Evolutionary conservation across 352 stramenopile genomes (phyloP).

Genomic region (Phytophthora meadii): DNA sequence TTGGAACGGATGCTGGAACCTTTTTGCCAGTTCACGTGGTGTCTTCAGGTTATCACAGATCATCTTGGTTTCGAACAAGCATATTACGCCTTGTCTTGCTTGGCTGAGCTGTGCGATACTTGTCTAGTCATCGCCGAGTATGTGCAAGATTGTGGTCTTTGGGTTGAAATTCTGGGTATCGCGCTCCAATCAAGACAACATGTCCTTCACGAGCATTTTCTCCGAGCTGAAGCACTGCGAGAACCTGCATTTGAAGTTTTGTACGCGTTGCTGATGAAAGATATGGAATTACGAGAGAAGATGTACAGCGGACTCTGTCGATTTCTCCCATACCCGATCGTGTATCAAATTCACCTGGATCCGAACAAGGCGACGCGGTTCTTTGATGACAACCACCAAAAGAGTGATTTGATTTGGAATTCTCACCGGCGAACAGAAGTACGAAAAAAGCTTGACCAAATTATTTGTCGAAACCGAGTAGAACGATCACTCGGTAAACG

Average conservation of each 20-base stretch:
- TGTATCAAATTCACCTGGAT: constrained; percentile 87
- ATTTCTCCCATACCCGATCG: constrained; percentile 82
- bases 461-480: constrained; percentile 80
- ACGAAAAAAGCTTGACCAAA: constrained; percentile 74
- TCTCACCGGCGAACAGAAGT: constrained; percentile 78
- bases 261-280: constrained; percentile 79
- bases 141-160: constrained; percentile 72
- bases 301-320: constrained; percentile 79
- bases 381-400: constrained; percentile 87
- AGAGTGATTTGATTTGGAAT: constrained; percentile 88
- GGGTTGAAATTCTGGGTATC: constrained; percentile 82
- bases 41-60: constrained; percentile 82
- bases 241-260: constrained; percentile 85
- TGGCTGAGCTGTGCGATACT: constrained; percentile 81
- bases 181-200: constrained; percentile 82
- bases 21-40: constrained; percentile 84
- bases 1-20: constrained; percentile 78
- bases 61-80: constrained; percentile 84
- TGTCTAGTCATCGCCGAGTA: constrained; percentile 81
- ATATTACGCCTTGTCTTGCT: constrained; percentile 77
- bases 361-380: constrained; percentile 73
- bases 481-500: constrained; percentile 79
- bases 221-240: constrained; percentile 75
- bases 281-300: constrained; percentile 65
- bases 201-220: constrained; percentile 83